A percentile compares a stretch with the other conserved stretches of the same genome.
phyloP scores from a whole-genome alignment of 2,329 filamentous ascomycete genomes.

The Fusarium sp. region DNA sequence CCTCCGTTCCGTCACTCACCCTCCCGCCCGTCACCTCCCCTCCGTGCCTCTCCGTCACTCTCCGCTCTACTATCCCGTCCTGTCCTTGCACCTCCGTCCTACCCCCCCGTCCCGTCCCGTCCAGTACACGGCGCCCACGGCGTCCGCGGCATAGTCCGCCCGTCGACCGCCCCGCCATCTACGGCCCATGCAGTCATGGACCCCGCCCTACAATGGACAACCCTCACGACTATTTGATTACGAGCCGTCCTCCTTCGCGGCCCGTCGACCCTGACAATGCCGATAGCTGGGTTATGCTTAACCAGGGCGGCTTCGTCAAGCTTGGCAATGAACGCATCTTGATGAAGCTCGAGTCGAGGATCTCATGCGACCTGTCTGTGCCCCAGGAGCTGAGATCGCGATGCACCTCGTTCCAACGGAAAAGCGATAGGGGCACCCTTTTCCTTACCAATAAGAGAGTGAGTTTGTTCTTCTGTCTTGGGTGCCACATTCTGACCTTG shows the following conservation, averaged over 20 bases:
- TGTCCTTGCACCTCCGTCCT: conserved; percentile 24
- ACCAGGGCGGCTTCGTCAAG: conserved; percentile 79
- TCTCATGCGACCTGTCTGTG: conserved; percentile 76
- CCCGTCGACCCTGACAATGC: conserved; percentile 61
- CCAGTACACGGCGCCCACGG: conserved; percentile 13
- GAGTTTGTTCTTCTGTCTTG: conserved; percentile 45
- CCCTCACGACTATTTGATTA: conserved; percentile 53
- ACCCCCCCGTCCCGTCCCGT: conserved; percentile 4
- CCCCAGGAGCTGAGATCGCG: conserved; percentile 68
- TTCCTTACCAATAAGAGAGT: conserved; percentile 89
- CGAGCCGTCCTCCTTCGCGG: conserved; percentile 47
- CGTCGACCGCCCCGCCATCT: conserved; percentile 42
- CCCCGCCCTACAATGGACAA: conserved; percentile 51
- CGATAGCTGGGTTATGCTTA: conserved; percentile 88
- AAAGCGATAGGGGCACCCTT: conserved; percentile 76
- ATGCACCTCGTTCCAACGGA: conserved; percentile 69
- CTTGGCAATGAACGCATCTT: conserved; percentile 84
- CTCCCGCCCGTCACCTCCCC: conserved; percentile 29
- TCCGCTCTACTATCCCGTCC: conserved; percentile 27
- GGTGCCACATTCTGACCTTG: conserved; percentile 12
- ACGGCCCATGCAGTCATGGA: conserved; percentile 49
- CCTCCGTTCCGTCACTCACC: conserved; percentile 20
- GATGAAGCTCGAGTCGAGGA: conserved; percentile 80
- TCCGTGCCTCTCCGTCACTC: conserved; percentile 24
- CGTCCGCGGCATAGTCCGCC: conserved; percentile 38